Conservation (phyloP, 1,139 yeast genomes). For the Magnusiomyces paraingens region DNA sequence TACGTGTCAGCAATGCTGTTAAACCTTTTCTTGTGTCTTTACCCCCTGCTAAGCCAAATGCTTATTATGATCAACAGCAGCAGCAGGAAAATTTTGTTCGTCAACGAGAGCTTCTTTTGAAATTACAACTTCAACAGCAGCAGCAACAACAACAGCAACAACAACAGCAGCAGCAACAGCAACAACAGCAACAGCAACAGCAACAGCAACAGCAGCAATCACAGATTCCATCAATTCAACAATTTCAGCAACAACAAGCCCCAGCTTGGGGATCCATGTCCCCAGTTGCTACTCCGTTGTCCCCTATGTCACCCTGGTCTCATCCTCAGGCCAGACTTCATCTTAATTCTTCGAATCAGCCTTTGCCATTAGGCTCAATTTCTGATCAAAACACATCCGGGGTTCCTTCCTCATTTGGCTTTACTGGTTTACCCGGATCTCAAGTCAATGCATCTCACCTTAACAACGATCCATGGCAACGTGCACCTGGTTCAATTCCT, state of each 20-base stretch:
- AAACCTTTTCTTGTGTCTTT: constrained; percentile 60
- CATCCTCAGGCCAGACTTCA: constrained; percentile 16
- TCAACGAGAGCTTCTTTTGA: constrained; percentile 17
- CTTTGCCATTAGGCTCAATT: background rate
- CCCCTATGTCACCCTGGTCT: constrained; percentile 22
- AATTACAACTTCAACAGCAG: constrained; percentile 15
- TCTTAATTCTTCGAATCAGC: constrained; percentile 7
- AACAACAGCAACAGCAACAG: constrained; percentile 12
- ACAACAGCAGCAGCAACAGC: constrained; percentile 7
- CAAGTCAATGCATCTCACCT: constrained; percentile 14
- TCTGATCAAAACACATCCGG: background rate
- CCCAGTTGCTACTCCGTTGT: constrained; percentile 17
- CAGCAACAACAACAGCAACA: constrained; percentile 2
- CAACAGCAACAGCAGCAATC: constrained; percentile 18
- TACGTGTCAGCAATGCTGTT: constrained; percentile 41
- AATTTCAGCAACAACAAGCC: constrained; percentile 15
- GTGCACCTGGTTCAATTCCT: constrained; percentile 17
- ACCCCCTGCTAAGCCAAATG: constrained; percentile 26
- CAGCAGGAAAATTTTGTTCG: constrained; percentile 20
- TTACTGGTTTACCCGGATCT: constrained; percentile 13
- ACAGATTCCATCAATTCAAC: constrained; percentile 13
- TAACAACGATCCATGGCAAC: constrained; percentile 16
- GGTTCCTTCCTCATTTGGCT: constrained; percentile 9
- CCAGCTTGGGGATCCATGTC: constrained; percentile 18
- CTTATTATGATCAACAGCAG: constrained; percentile 16